Conservation (phyloP, 108 stramenopile species). For the Craspedostauros australis region DNA sequence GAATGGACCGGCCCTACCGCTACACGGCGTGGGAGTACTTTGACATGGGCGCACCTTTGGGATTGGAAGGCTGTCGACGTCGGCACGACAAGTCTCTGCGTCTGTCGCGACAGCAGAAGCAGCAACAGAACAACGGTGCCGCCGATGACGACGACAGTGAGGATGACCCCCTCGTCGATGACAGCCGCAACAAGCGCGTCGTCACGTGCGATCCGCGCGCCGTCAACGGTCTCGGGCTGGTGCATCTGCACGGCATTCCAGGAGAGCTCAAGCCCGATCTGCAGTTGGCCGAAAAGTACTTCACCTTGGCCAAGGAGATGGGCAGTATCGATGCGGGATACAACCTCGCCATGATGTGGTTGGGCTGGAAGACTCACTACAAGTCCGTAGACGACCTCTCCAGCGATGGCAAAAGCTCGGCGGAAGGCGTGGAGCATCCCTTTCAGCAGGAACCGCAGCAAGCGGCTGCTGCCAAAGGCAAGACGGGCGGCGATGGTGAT, state of each 20-base stretch:
- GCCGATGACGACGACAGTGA: constrained; percentile 11
- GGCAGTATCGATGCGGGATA: constrained; percentile 70
- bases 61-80: constrained; percentile 45
- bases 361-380: constrained; percentile 75
- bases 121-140: background rate
- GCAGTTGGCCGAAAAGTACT: constrained; percentile 49
- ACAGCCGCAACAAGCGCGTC: constrained; percentile 16
- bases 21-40: constrained; percentile 55
- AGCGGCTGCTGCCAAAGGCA: background rate
- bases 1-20: constrained; percentile 50
- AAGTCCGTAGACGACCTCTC: constrained; percentile 36
- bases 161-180: too few species aligned
- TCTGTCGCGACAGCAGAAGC: constrained; percentile 13
- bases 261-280: constrained; percentile 40
- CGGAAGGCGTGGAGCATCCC: constrained; percentile 5
- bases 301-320: constrained; percentile 59
- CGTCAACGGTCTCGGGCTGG: constrained; percentile 74
- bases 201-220: constrained; percentile 47
- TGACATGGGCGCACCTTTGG: constrained; percentile 53
- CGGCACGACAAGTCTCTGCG: constrained; percentile 5
- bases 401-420: constrained; percentile 23
- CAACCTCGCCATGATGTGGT: constrained; percentile 77
- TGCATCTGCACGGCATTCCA: constrained; percentile 63
- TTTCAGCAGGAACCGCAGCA: constrained; percentile 3
- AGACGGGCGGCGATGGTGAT: background rate